These are phyloP conservation scores for Thalassiosira exigua DNA, from an alignment of 352 stramenopile species.

Conservation along the genomic window DNA sequence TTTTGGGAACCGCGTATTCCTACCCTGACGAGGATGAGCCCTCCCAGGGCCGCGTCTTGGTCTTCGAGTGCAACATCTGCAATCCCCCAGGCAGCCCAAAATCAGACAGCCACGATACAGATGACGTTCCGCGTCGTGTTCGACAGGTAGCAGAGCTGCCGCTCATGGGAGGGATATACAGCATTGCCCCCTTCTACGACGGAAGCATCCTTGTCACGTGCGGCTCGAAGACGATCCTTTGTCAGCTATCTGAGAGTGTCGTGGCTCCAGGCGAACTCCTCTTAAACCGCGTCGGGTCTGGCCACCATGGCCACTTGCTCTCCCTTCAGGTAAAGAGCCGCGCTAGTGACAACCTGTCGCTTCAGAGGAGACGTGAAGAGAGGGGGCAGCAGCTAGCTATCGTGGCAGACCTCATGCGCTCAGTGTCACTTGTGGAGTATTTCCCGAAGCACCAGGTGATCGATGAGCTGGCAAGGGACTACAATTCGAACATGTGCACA, in stretches of 20 bases:
- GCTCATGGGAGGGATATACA: constrained; percentile 95
- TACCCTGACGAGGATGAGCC: constrained; percentile 94
- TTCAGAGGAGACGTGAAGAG: constrained; percentile 9
- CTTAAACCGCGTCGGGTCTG: constrained; percentile 87
- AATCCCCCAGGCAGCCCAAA: constrained; percentile 32
- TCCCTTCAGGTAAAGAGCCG: constrained; percentile 94
- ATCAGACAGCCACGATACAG: constrained; percentile 60
- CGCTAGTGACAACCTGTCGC: constrained; percentile 57
- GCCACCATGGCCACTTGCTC: constrained; percentile 94
- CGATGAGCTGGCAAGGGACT: constrained; percentile 95
- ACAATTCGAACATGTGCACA: constrained; percentile 97
- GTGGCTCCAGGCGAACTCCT: constrained; percentile 89
- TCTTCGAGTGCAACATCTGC: constrained; percentile 83
- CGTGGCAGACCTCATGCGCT: constrained; percentile 97
- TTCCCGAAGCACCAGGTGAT: constrained; percentile 88
- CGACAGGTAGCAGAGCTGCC: constrained; percentile 90
- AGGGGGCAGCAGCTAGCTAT: constrained; percentile 88
- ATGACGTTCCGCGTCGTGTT: constrained; percentile 47
- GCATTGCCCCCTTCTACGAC: constrained; percentile 92
- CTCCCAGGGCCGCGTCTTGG: constrained; percentile 93
- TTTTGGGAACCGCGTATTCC: constrained; percentile 90
- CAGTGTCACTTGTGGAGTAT: constrained; percentile 94
- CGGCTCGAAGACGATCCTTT: constrained; percentile 94
- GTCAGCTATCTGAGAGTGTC: constrained; percentile 71
- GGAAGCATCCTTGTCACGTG: constrained; percentile 92